Base-by-base conservation (phyloP, 2,329 filamentous ascomycete genomes). In the Penicillium sp. region DNA sequence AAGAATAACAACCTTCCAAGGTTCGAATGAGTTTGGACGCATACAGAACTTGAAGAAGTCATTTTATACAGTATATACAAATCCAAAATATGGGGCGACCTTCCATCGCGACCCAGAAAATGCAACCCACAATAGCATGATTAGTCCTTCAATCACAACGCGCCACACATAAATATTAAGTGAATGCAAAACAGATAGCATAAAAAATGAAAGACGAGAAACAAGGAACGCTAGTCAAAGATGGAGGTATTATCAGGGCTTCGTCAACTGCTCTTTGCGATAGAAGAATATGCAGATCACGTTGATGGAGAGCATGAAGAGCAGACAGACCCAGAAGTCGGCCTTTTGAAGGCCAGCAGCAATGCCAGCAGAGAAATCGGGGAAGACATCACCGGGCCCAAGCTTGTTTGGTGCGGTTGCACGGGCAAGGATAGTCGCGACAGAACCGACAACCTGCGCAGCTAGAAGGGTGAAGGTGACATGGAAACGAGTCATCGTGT, bases 401-500 rank as follows among this genome's bases (percentile, higher is more conserved):
- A 44, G 27, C n/a, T 32, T 44, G 18, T 44, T 24, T 27, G 42
- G 42, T 21, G 42, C 42, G n/a, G 42, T 44, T 24, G 82, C 84
- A 50, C 85, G 70, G 2, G 83, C 85, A 22, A 83, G 75, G 40
- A 88, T 87, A 1, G 85, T 88, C 4, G 81, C 83, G 11, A 82
- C 70, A 5, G 81, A 82, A 18, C 85, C 85, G 29, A 88, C 66
- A 5, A 87, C 79, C 68, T 88, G 85, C 2, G 84, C 83, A 1
- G 64, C 70, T 36, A 86, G 77, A 22, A 88, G 73, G 0, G 84
- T 82, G 57, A 84, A 85, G 44, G 81, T 78, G 56, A 87, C 83
- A 64, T 88, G 86, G 62, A 86, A 78, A 21, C 85, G 75, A 0
- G 85, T 87, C 60, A 86, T 70, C 0, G 85, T 87, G 65, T 86